Base-by-base conservation (phyloP, 2,329 filamentous ascomycete genomes). In the Calonectria pauciramosa region DNA sequence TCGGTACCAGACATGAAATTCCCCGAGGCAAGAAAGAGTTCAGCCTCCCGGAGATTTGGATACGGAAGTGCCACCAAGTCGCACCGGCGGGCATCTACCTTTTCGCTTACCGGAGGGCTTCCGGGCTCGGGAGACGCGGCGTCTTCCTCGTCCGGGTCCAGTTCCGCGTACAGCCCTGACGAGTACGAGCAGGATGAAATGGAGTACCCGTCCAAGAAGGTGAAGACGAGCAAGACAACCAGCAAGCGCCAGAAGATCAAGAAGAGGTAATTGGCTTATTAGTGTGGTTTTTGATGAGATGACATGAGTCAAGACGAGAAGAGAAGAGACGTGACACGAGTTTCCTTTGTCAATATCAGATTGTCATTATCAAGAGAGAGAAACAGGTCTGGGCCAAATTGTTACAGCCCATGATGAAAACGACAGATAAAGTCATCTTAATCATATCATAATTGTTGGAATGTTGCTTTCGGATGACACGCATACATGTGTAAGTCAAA, bases 1-100 rank as follows among this genome's bases (percentile, higher is more conserved):
- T 75, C 82, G n/a, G 83, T 81, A 38, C 84, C 86, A 34, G 84
- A 85, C 41, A 82, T 85, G 78, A 82, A 82, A 20, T 86, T 84
- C 70, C 72, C 81, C 47, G 85, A 87, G 38, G 79, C 83, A 30
- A 83, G 84, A 73, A 87, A 85, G 73, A 82, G 83, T 32, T 86
- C 83, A 47, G 76, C 80, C 28, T 80, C 83, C 49, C 84, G 84
- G 74, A 87, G 86, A 76, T 82, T 82, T 54, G 84, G 86, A 41
- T 81, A 82, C 71, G 79, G 78, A 36, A 76, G 77, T n/a, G 79
- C 81, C 47, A 75, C 76, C 52, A 82, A 80, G 63, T 82, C 82
- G 26, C 82, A 83, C 74, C 79, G 82, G 36, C 82, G 83, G 64
- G 80, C 79, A 16, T 80, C 82, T 23, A 79, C 77, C 41, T 81